A percentile compares a stretch with the other conserved stretches of the same genome.
phyloP scores from a whole-genome alignment of 2,329 filamentous ascomycete species.

The Sporothrix pallida region DNA sequence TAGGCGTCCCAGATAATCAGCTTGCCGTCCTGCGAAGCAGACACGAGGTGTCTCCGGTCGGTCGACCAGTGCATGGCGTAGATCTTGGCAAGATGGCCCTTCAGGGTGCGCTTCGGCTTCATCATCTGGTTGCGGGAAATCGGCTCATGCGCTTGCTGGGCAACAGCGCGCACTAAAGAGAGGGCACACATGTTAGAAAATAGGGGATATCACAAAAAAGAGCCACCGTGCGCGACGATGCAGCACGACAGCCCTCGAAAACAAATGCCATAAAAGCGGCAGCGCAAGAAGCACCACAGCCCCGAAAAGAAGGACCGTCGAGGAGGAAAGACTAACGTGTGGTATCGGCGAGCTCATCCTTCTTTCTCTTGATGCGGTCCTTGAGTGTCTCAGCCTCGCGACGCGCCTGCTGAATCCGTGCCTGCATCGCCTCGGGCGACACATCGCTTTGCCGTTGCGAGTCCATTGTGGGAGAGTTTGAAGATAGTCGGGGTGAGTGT shows the following conservation, averaged over 20 bases:
- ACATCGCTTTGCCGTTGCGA: constrained; percentile 65
- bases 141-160: constrained; percentile 88
- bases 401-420: constrained; percentile 87
- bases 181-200: constrained; percentile 33
- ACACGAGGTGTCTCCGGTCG: constrained; percentile 94
- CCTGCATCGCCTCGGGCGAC: constrained; percentile 83
- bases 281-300: constrained; percentile 16
- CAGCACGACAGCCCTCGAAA: background rate
- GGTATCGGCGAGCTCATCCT: constrained; percentile 98
- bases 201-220: constrained; percentile 31
- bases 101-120: constrained; percentile 96
- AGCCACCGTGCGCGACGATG: background rate
- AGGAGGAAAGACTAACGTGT: constrained; percentile 74
- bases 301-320: background rate
- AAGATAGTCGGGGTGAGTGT: background rate
- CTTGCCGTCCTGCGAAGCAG: constrained; percentile 98
- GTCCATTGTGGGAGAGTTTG: constrained; percentile 55
- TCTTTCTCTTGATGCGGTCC: constrained; percentile 99
- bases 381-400: constrained; percentile 97
- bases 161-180: constrained; percentile 81
- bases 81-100: constrained; percentile 98
- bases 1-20: constrained; percentile 99
- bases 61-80: constrained; percentile 99
- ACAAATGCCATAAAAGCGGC: background rate
- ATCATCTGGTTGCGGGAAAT: constrained; percentile 90